Evolutionary conservation across 805 yeast genomes (phyloP), one percentile per base, ranked within the genome.

Genomic region (Tetrapisispora namnaoensis): DNA sequence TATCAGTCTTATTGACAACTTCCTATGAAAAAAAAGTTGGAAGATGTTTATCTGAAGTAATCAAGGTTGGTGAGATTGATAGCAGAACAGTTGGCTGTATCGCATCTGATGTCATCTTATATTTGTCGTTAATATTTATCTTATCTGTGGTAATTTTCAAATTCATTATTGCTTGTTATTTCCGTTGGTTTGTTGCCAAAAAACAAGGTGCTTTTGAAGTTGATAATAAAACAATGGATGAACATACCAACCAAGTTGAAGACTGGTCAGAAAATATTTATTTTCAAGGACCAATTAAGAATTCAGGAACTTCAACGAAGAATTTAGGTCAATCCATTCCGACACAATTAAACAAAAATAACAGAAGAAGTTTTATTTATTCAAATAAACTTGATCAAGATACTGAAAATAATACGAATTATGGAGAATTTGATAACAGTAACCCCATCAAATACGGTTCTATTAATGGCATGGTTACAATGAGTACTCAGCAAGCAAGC

Each of bases 51-150:
- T 71, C 83, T 11, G 98, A 93, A 66, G 85, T 88, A 47, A 73
- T 86, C 46, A 87, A 84, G 66, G 95, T 91, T 16, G 99, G 99
- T 21, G 81, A 79, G 44, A 78, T 93, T 39, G 98, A 93, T 62
- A 79, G 90, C 2, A 86, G 86, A 37, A 81, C 95, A 7, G 80
- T 93, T 59, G 99, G 99, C 6, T 93, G 99, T 69, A 81, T 93
- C 60, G 95, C 96, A 0, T 88, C 97, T 0, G 71, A 80, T 48
- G 80, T 90, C 37, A 96, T 93, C 1, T 75, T 93, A 51, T 79
- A 80, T 57, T 76, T 84, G 7, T 86, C 97, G 1, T 74, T 93
- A 59, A 82, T 85, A 10, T 88, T 93, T 62, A 90, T 93, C 58
- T 72, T 93, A 50, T 76, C 95, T 1, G 78, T 93, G 47, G 95